These are phyloP conservation scores for Anastatica hierochuntica DNA, from an alignment of 345 rosid genomes.

Conservation along the genomic window DNA sequence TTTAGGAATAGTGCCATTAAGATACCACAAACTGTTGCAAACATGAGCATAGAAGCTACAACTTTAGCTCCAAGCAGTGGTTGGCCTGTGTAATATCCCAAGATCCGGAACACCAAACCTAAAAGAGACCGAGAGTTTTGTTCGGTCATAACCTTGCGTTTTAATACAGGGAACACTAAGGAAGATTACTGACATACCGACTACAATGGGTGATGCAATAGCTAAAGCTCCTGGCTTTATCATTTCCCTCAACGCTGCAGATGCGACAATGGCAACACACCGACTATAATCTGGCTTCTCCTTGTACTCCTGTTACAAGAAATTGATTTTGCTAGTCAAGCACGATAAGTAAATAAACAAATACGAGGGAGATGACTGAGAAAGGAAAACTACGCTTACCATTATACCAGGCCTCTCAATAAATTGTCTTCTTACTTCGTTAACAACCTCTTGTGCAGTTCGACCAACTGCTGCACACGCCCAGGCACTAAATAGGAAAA, in stretches of 20 bases:
- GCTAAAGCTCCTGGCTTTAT: conserved; percentile 97
- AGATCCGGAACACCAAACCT: conserved; percentile 72
- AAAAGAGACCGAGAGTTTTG: conserved; percentile 20
- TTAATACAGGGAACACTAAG: background rate
- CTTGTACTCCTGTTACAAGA: conserved; percentile 57
- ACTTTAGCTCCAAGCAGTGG: conserved; percentile 95
- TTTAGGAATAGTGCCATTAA: conserved; percentile 98
- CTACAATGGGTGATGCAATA: conserved; percentile 67
- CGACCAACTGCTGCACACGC: conserved; percentile 95
- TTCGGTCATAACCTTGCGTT: conserved; percentile 5
- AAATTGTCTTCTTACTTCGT: conserved; percentile 97
- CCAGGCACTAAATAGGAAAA: conserved; percentile 90
- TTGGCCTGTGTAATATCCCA: conserved; percentile 85
- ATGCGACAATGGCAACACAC: conserved; percentile 95
- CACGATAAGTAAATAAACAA: conserved; percentile 1
- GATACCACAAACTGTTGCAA: conserved; percentile 93
- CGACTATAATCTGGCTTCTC: conserved; percentile 99
- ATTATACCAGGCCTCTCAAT: conserved; percentile 98
- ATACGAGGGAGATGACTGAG: background rate
- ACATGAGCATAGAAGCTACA: conserved; percentile 89
- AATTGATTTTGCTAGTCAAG: conserved; percentile 6
- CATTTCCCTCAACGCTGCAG: conserved; percentile 96
- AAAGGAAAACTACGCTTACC: conserved; percentile 36
- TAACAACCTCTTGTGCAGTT: conserved; percentile 99
- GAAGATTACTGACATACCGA: conserved; percentile 44